Base-by-base conservation (phyloP, 257 asterid genomes). In the Solanum clarkiae region DNA sequence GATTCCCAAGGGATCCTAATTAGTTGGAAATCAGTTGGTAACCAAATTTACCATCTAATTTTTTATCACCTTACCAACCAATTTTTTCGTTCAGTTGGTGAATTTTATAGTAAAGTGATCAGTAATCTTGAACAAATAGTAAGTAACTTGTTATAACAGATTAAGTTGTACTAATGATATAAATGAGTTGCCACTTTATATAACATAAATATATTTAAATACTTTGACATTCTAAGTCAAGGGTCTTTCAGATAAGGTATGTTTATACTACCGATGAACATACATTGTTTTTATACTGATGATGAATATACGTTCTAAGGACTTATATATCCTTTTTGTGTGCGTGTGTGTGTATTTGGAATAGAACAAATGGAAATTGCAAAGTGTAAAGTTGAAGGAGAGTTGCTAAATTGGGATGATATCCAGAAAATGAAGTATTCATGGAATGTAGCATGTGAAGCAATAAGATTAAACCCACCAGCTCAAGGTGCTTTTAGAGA, bases 381-480 rank as follows among this genome's bases (percentile, higher is more conserved):
- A 6, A 29, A 68, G 53, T 89, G 22, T 8, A 53, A 88, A 80
- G 84, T 66, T 49, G 83, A 70, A 7, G 84, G 81, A 0, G 90
- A 88, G 24, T 81, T 86, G 26, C 70, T 89, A 32, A 89, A 56
- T 0, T 89, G 92, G 92, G 88, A 86, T n/a, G 91, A 89, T 40
- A 42, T 87, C 32, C 84, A 88, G 69, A 87, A 87, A 82, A 89
- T 89, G 92, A 89, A 87, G 84, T 89, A 80, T 22, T 71, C 89
- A 2, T 88, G 91, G 91, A 49, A 84, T 44, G 88, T 84, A 1
- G 90, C 85, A 4, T 47, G 88, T 36, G 90, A 86, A 80, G 70
- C 65, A 42, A 2, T 88, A 51, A 80, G 90, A 14, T 49, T 88
- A 63, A 62, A 79, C 20, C 88, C 90, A 4, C 90, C 90, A 40